Conservation (phyloP, 208 protist genomes). For the Acanthamoeba royreba region DNA sequence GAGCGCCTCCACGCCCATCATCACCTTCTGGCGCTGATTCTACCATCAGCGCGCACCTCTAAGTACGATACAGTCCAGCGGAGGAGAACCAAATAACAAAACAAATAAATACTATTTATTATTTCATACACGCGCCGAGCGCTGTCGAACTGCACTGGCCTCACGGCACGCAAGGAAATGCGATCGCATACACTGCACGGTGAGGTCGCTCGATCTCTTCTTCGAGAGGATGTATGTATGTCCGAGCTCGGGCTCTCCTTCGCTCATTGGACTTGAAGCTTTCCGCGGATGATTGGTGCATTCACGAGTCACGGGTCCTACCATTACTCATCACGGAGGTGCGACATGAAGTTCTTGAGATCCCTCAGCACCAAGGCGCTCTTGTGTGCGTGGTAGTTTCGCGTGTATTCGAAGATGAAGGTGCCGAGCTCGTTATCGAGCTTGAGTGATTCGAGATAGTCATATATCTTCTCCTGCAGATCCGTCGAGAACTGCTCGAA, state of each 20-base stretch:
- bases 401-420: neutral
- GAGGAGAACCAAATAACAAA: neutral
- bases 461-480: constrained; percentile 1
- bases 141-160: no score
- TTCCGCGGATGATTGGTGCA: no score
- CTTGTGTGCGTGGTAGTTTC: constrained; percentile 1
- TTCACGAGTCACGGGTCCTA: no score
- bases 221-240: no score
- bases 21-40: no score
- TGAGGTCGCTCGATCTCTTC: no score
- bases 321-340: neutral
- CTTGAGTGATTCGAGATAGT: neutral
- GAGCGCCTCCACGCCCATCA: no score
- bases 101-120: constrained; percentile 38
- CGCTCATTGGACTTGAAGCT: no score
- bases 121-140: no score
- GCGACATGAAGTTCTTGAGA: neutral
- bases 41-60: neutral
- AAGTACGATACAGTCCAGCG: neutral
- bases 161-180: no score
- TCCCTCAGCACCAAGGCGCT: neutral
- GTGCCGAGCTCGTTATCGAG: neutral
- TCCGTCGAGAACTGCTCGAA: neutral
- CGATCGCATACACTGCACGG: no score
- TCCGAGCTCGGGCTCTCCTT: no score